Base-by-base conservation (phyloP, 192 early-diverging fungal species). In the Spinellus fusiger region DNA sequence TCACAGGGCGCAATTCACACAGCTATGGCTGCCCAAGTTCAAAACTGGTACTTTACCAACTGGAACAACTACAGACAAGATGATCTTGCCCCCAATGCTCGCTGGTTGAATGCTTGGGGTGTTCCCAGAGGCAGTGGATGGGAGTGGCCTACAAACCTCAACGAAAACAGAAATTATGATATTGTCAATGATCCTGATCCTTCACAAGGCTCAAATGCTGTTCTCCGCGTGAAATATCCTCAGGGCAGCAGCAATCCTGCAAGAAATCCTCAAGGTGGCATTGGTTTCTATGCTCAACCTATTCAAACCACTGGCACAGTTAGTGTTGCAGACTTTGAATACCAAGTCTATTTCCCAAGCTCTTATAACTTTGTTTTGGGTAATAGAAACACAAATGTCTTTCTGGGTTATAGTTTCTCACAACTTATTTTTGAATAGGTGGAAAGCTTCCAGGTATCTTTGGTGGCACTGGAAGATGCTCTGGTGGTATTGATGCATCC, bases 391-490 rank as follows among this genome's bases (percentile, higher is more conserved):
- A 47, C n/a, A 28, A 18, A 18, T 23, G 4, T 31, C 8, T 6
- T 2, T 23, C 28, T 46, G 34, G 20, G 16, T 33, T 15, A 31
- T 25, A 40, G 23, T 29, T 35, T 31, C 15, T n/a, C 18, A 13
- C 26, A 37, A 13, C 47, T 29, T 61, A 13, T 13, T 31, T 31
- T 55, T 28, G 44, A 28, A 16, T 56, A 71, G 70, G 81, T 54
- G 81, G 81, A 22, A 83, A 83, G 32, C 61, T 83, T 18, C 79
- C 81, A 25, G 80, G 81, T 28, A 48, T 82, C 18, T 82, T 78
- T 70, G 80, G 71, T 37, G 80, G 80, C 29, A 62, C 68, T 23
- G 28, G 54, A 10, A 61, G 66, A 29, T 83, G 81, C 60, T 68
- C 62, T 56, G 81, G 77, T 10, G 81, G 81, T 35, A 69, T 73